Evolutionary conservation across 768 basidiomycete species (phyloP), one percentile per base, ranked within the genome.

Genomic region (Termitomyces sp.): DNA sequence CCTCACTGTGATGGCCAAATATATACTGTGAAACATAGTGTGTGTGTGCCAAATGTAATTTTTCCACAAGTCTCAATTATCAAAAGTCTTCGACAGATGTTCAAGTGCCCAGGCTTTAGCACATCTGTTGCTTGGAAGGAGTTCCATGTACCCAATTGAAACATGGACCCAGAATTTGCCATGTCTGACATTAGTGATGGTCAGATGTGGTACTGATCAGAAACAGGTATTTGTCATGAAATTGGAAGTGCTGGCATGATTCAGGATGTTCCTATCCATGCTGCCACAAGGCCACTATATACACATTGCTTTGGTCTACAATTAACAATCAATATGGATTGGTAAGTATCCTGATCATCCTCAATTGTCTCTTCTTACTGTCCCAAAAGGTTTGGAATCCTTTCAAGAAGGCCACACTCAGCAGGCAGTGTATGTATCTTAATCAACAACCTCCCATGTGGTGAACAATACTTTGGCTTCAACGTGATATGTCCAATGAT

Each of bases 231-330:
- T 36, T 0, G 38, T 9, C 36, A 18, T 16, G 18, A 58, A 32
- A 22, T 58, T 33, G 48, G 57, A 16, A 58, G 49, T 40, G 9
- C 35, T 38, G 57, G 57, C 2, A 50, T 35, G 6, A n/a, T 58
- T 58, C 16, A n/a, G 22, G 56, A 57, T 36, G 46, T 57, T 6
- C 36, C 57, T n/a, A 49, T 39, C 18, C n/a, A 38, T 57, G 55
- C 11, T 22, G 33, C 57, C 6, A 20, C 35, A 18, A 36, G 9
- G 18, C 44, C 32, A 20, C 36, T 57, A 16, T 57, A 57, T 9
- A 49, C 3, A 2, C 35, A n/a, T n/a, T n/a, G n/a, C n/a, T n/a
- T n/a, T n/a, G n/a, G n/a, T n/a, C n/a, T n/a, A n/a, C n/a, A n/a
- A n/a, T n/a, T n/a, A n/a, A n/a, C n/a, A n/a, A n/a, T n/a, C n/a